Base-by-base conservation (phyloP, 768 basidiomycete genomes). In the Daedaleopsis nitida region DNA sequence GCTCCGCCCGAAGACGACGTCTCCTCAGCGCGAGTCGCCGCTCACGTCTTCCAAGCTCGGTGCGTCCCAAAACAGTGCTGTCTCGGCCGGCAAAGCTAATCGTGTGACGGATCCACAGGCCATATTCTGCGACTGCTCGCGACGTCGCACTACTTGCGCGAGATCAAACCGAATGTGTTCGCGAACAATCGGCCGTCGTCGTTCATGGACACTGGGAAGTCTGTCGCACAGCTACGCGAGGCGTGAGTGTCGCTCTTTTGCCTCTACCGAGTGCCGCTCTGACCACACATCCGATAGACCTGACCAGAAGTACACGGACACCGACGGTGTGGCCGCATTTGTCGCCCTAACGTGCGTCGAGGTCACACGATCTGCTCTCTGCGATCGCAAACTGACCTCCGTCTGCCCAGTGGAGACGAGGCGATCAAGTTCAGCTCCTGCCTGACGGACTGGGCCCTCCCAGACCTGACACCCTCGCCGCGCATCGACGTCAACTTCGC, bases 111-210 rank as follows among this genome's bases (percentile, higher is more conserved):
- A 3, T 5, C 13, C 17, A 5, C 12, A 91, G 90, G 85, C 1
- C 91, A 91, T 68, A 80, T 84, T 35, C 79, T 94, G 47, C 85
- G 91, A 43, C 77, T 91, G 34, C 81, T 93, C 44, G 89, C 90
- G 12, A 90, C 91, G 0, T 88, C 91, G 66, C 90, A 92, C 70
- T 82, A 92, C 56, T 75, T 90, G 43, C 79, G 80, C 43, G 91
- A 94, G 71, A 77, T 83, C 2, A 76, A 80, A 10, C 90, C 89
- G 3, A 81, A 92, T 67, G 84, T 87, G 8, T 94, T 93, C 67
- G 78, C 88, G 10, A 79, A 84, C 57, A 93, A 88, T 67, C 81
- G 90, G 37, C 78, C 89, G 58, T 86, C 87, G 3, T 85, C 86
- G 13, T 74, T 86, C 13, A 74, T 92, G 4, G 89, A 92, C 68